Base-by-base conservation (phyloP, 768 basidiomycete genomes). In the Collybiopsis confluens region DNA sequence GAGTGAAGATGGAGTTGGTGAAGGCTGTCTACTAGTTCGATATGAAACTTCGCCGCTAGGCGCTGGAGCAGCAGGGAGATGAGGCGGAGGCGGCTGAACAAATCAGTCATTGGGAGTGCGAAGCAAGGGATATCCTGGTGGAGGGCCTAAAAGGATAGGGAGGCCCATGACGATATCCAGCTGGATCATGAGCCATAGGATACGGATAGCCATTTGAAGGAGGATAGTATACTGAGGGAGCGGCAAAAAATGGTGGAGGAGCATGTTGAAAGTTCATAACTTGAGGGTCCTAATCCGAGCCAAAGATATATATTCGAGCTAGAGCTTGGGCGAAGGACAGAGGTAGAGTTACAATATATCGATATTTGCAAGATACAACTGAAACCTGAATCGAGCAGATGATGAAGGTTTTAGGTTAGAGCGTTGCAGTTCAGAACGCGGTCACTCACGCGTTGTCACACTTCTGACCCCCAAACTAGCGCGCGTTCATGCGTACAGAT, bases 221-320 rank as follows among this genome's bases (percentile, higher is more conserved):
- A 4, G 4, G 23, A 52, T 18, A 20, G 30, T 45, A 52, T 18
- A 16, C 16, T 10, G 16, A 30, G 40, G 37, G n/a, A 52, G 8
- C 13, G n/a, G 36, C 7, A 36, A 11, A 23, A 37, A 33, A 50
- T 21, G 16, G 37, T 8, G 51, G 28, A 8, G 43, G 43, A 45
- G 33, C 20, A 53, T 53, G 26, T 33, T 53, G 52, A 42, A 45
- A 45, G 33, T 45, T 53, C 52, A 53, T 53, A 35, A 13, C 40
- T 23, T 18, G 41, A 5, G 23, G 41, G 8, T 18, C 41, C 23
- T 6, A n/a, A 42, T 42, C n/a, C 23, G 41, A 42, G 41, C n/a
- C 13, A 33, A 33, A 33, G 30, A 33, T 33, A 33, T 33, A 33
- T n/a, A n/a, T n/a, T n/a, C n/a, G n/a, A n/a, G n/a, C n/a, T n/a